Percentiles rank a stretch among this genome's conserved stretches.
phyloP scores from a whole-genome alignment of 176 grass and related monocot genomes.

The Juncus inflexus region DNA sequence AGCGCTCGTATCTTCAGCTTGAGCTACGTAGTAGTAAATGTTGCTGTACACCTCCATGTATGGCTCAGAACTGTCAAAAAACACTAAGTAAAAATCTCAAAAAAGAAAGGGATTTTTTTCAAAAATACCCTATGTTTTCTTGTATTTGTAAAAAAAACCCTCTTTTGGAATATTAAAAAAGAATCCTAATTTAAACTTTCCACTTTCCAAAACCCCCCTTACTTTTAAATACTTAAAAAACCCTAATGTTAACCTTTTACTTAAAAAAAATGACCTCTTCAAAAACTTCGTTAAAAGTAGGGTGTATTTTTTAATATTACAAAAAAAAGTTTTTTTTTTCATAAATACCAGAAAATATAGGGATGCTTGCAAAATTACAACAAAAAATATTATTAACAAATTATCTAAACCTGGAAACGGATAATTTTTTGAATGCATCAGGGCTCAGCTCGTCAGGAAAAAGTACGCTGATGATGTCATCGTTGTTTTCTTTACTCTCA shows the following conservation, averaged over 20 bases:
- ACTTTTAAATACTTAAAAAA: no score
- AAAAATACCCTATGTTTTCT: background rate
- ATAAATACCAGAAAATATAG: no score
- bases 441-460: constrained; percentile 64
- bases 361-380: no score
- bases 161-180: background rate
- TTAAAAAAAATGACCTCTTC: no score
- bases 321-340: no score
- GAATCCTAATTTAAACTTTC: no score
- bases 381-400: no score
- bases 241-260: no score
- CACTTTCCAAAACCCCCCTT: no score
- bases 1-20: constrained; percentile 92
- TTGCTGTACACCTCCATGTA: constrained; percentile 94
- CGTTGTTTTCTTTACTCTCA: constrained; percentile 51
- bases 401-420: constrained; percentile 49
- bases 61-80: constrained; percentile 59
- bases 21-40: constrained; percentile 72
- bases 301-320: no score
- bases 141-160: no score
- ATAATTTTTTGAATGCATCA: constrained; percentile 69
- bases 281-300: no score
- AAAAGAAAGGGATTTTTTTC: constrained; percentile 25
- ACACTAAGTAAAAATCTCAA: constrained; percentile 10
- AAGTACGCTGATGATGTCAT: constrained; percentile 60